Base-by-base conservation (phyloP, 306 rosid genomes). In the Acacia acuminata region DNA sequence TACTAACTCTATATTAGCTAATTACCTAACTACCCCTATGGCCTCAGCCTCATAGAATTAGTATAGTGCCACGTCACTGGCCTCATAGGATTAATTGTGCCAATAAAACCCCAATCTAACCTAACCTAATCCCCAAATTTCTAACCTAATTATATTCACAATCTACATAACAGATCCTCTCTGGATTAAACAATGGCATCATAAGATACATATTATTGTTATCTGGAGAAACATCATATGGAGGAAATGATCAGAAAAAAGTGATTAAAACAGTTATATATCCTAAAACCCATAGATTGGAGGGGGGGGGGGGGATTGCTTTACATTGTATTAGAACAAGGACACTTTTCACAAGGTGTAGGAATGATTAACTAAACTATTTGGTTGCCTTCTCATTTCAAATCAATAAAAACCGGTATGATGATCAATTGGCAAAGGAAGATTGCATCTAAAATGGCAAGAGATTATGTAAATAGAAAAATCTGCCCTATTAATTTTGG, bases 121-220 rank as follows among this genome's bases (percentile, higher is more conserved):
- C 27, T 27, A 27, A 27, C 27, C 27, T 27, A 27, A 27, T 27
- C 27, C 27, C 27, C 27, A 27, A 27, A 27, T 27, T 27, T 27
- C 27, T 27, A 27, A 27, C 27, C 27, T 27, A 27, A 27, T 27
- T 27, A 27, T 27, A 27, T 27, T 27, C 27, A 27, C 27, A 27
- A 27, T 27, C 27, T 27, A 27, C 27, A 27, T 27, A 27, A 27
- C 27, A 0, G 34, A 32, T 73, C 79, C 53, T 71, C 36, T 53
- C 60, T 65, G 60, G 67, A 45, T 72, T 8, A 74, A 77, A 79
- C 72, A 30, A 27, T 42, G 65, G 76, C 71, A 51, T 27, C 74
- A 22, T 8, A 43, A 44, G 55, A 71, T 43, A 5, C 55, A 22
- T 43, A 17, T 42, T 69, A 22, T 43, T 20, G 17, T 71, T n/a